Conservation (phyloP, 2,329 filamentous ascomycete genomes). For the Beauveria bassiana region DNA sequence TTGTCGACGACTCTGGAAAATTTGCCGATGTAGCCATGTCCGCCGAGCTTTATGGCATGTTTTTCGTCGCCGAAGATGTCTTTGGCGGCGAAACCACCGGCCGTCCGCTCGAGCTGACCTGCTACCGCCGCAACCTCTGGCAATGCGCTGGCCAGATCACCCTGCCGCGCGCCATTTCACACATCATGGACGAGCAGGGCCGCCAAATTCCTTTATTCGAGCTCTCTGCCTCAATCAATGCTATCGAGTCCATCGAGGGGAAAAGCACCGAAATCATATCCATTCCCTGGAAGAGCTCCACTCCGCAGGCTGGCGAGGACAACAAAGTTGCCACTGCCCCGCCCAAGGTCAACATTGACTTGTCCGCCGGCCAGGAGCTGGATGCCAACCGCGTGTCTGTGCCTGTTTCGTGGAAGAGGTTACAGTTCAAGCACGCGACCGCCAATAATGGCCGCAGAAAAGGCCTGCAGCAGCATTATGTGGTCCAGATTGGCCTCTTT, state of each 20-base stretch:
- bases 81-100: constrained; percentile 53
- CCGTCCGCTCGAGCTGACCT: constrained; percentile 74
- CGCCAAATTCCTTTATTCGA: constrained; percentile 70
- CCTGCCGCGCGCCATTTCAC: constrained; percentile 63
- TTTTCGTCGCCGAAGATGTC: constrained; percentile 77
- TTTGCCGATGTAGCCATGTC: constrained; percentile 58
- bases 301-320: constrained; percentile 46
- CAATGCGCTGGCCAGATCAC: constrained; percentile 86
- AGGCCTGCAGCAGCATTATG: constrained; percentile 90
- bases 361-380: constrained; percentile 55
- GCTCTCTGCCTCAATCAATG: constrained; percentile 73
- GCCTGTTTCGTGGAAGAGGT: constrained; percentile 83
- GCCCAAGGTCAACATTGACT: constrained; percentile 46
- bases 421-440: constrained; percentile 94
- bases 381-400: constrained; percentile 74
- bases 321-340: constrained; percentile 43
- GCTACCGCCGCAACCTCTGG: constrained; percentile 90
- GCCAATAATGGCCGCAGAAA: constrained; percentile 93
- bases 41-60: constrained; percentile 80
- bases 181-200: constrained; percentile 66
- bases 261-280: constrained; percentile 91
- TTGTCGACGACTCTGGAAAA: constrained; percentile 59
- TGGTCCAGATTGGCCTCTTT: constrained; percentile 76
- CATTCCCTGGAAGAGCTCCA: constrained; percentile 85
- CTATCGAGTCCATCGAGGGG: constrained; percentile 85